Conservation (phyloP, 352 stramenopile genomes). For the Phytophthora fragariaefolia region DNA sequence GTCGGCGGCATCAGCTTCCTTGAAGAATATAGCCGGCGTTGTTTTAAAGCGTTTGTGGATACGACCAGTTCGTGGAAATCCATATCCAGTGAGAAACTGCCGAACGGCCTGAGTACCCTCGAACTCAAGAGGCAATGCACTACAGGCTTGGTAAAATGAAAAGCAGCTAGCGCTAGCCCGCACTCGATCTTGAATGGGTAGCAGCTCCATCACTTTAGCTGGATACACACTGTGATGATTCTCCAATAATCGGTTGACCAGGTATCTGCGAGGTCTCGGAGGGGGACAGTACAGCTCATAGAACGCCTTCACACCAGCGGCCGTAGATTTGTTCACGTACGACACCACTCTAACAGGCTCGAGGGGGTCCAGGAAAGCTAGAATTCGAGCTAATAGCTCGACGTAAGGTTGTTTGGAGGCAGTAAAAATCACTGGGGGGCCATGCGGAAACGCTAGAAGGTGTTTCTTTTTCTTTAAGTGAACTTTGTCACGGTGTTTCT, state of each 20-base stretch:
- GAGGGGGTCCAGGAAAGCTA: conserved; percentile 45
- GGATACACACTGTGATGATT: conserved; percentile 19
- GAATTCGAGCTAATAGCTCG: conserved; percentile 38
- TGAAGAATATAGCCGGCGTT: conserved; percentile 31
- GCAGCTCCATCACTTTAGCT: conserved; percentile 33
- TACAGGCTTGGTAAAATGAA: conserved; percentile 38
- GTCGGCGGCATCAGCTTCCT: conserved; percentile 25
- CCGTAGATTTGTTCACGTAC: conserved; percentile 46
- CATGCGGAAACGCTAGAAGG: neutral
- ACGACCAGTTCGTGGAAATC: conserved; percentile 21
- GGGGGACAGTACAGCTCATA: conserved; percentile 49
- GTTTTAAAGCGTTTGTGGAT: conserved; percentile 40
- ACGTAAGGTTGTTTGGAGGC: conserved; percentile 24
- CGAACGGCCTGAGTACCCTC: neutral
- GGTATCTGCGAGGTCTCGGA: conserved; percentile 45
- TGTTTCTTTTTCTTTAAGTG: conserved; percentile 42
- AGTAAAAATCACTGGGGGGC: conserved; percentile 36
- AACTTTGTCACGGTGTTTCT: conserved; percentile 43
- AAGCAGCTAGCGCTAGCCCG: conserved; percentile 35
- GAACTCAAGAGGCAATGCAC: conserved; percentile 40
- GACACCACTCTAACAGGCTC: conserved; percentile 39
- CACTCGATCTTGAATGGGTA: conserved; percentile 40
- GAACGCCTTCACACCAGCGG: conserved; percentile 36
- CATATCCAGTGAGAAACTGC: conserved; percentile 30
- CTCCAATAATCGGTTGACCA: conserved; percentile 35